A percentile compares a stretch with the other conserved stretches of the same genome.
Conservation (phyloP, 371 early-diverging fungal genomes). For the Mucor plumbeus region DNA sequence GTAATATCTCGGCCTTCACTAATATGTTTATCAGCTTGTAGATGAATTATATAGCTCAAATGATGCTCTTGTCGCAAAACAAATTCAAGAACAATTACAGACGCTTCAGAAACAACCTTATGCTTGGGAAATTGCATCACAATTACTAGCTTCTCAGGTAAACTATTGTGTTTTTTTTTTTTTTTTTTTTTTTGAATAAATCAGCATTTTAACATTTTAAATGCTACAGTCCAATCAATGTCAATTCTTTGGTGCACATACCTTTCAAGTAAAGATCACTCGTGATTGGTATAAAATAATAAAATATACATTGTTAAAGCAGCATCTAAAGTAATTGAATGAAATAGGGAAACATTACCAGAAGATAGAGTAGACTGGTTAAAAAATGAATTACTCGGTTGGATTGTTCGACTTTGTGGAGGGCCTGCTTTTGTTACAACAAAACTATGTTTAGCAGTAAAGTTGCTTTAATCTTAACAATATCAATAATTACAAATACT, state of each 20-base stretch:
- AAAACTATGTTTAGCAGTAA: slow-evolving; percentile 77
- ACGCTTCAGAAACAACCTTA: slow-evolving; percentile 68
- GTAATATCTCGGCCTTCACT: background rate
- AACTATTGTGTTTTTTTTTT: background rate
- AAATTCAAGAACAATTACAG: slow-evolving; percentile 73
- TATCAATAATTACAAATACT: background rate
- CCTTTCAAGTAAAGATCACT: slow-evolving; percentile 80
- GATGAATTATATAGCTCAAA: slow-evolving; percentile 54
- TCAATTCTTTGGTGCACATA: slow-evolving; percentile 87
- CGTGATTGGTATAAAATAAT: slow-evolving; percentile 68
- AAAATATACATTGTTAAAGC: background rate
- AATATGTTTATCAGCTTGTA: slow-evolving; percentile 23
- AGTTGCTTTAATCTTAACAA: background rate
- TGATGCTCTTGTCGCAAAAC: slow-evolving; percentile 51
- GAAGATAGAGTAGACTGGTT: slow-evolving; percentile 67
- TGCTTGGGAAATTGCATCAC: slow-evolving; percentile 80
- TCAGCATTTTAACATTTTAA: background rate
- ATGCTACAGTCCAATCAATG: slow-evolving; percentile 62
- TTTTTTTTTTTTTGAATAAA: background rate
- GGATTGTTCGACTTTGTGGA: slow-evolving; percentile 63
- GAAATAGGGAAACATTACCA: slow-evolving; percentile 64
- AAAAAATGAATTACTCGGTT: slow-evolving; percentile 63
- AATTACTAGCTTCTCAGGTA: slow-evolving; percentile 64
- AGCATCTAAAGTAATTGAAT: background rate
- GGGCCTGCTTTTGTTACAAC: slow-evolving; percentile 74